A percentile compares a stretch with the other conserved stretches of the same genome.
These are phyloP conservation scores for Golubevia sp. DNA, from an alignment of 1,284 basidiomycete genomes.

Conservation along the genomic window DNA sequence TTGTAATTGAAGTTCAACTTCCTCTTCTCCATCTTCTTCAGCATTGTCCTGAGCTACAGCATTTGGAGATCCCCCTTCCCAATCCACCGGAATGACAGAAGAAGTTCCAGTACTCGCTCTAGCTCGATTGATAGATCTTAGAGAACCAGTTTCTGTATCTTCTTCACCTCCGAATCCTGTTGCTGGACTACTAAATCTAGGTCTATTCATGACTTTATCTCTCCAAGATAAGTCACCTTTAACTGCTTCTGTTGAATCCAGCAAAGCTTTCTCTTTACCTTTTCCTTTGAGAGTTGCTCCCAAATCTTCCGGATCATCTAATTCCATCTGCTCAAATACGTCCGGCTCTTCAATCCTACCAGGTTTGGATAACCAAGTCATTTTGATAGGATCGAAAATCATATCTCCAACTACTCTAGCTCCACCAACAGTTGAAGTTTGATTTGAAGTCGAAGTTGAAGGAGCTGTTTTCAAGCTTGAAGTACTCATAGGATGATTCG, in stretches of 20 bases:
- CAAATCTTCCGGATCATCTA: conserved; percentile 18
- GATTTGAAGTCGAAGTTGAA: too few species aligned
- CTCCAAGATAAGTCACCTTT: conserved; percentile 11
- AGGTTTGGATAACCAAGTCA: conserved; percentile 86
- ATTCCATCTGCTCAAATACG: conserved; percentile 23
- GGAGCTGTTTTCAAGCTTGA: too few species aligned
- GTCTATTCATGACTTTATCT: conserved; percentile 14
- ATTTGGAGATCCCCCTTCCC: too few species aligned
- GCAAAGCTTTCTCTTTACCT: neutral
- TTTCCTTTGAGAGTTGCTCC: neutral
- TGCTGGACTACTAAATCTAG: conserved; percentile 3
- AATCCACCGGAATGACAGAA: neutral
- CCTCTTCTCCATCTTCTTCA: conserved; percentile 8
- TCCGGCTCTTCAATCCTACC: conserved; percentile 73
- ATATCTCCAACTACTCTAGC: conserved; percentile 91
- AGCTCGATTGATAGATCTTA: neutral
- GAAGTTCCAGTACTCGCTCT: neutral
- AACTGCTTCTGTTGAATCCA: conserved; percentile 22
- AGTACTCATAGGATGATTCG: too few species aligned
- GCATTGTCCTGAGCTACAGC: too few species aligned
- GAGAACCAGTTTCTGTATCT: neutral
- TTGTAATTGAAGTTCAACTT: conserved; percentile 9
- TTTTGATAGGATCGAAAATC: conserved; percentile 89
- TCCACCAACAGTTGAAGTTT: conserved; percentile 72
- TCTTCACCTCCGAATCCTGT: neutral